Percentiles rank a stretch among this genome's conserved stretches.
Evolutionary conservation across 257 asterid species (phyloP).

Genomic region (Ajuga chamaepitys): DNA sequence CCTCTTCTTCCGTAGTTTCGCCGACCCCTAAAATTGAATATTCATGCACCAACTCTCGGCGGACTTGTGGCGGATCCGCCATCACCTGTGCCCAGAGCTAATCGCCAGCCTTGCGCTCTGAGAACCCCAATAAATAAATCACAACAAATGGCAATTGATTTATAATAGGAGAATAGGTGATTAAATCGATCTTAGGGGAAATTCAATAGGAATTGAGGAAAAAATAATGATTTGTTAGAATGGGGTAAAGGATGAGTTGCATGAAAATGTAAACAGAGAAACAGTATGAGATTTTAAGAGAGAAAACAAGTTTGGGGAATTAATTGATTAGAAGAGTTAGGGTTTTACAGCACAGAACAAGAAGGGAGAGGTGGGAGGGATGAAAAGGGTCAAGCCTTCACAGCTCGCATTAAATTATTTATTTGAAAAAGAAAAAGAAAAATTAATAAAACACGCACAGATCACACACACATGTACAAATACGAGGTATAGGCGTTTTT

Average conservation of each 20-base stretch:
- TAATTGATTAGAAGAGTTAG: slow-evolving; percentile 25
- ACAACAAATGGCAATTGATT: slow-evolving; percentile 3
- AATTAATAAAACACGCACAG: not conserved
- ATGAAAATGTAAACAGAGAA: slow-evolving; percentile 6
- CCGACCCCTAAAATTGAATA: slow-evolving; percentile 16
- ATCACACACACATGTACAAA: not conserved
- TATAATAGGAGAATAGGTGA: not conserved
- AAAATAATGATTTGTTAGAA: not conserved
- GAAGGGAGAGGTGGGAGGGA: not conserved
- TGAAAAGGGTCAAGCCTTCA: not conserved
- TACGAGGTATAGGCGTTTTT: not conserved
- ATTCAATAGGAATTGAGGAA: slow-evolving; percentile 8
- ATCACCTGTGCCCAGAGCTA: slow-evolving; percentile 44
- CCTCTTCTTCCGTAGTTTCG: slow-evolving; percentile 15
- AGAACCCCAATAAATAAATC: slow-evolving; percentile 21
- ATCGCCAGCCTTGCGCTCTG: slow-evolving; percentile 60
- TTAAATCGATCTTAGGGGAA: slow-evolving; percentile 15
- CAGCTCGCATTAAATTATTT: not conserved
- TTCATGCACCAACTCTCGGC: slow-evolving; percentile 30
- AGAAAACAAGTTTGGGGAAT: not conserved
- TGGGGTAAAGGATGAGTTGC: not conserved
- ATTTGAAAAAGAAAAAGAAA: not conserved
- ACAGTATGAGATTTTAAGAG: not conserved
- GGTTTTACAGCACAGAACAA: slow-evolving; percentile 33
- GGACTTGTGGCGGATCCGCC: slow-evolving; percentile 86